A percentile compares a stretch with the other conserved stretches of the same genome.
Conservation (phyloP, 176 grass and related monocot species). For the Triticum monococcum region DNA sequence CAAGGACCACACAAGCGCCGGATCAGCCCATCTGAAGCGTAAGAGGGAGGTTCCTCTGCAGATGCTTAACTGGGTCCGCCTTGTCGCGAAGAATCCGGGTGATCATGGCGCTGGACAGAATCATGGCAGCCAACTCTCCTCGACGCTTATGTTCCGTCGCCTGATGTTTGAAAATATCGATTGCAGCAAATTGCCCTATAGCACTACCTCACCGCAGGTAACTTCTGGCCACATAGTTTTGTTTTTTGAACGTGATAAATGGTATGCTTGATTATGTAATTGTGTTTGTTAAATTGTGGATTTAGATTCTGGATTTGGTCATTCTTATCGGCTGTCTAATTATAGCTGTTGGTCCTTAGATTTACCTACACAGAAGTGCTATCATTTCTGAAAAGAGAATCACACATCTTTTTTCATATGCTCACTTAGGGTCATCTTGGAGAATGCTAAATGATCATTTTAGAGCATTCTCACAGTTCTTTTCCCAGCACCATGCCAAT, state of each 20-base stretch:
- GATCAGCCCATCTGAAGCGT: slow-evolving; percentile 28
- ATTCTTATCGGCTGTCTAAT: neutral
- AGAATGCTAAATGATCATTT: neutral
- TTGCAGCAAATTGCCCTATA: neutral
- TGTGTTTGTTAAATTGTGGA: neutral
- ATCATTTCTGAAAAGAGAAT: neutral
- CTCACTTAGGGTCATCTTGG: neutral
- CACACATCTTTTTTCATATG: neutral
- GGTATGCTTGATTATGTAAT: slow-evolving; percentile 1
- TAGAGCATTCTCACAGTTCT: neutral
- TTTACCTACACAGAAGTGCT: neutral
- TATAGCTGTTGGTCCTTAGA: neutral
- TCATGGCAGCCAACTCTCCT: neutral
- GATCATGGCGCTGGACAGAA: neutral
- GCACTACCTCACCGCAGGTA: slow-evolving; percentile 20
- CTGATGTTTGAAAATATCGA: slow-evolving; percentile 28
- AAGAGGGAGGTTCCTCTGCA: slow-evolving; percentile 24
- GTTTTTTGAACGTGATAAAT: neutral
- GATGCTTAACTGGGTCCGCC: slow-evolving; percentile 39
- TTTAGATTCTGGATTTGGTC: neutral
- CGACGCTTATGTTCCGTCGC: neutral
- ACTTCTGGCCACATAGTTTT: neutral
- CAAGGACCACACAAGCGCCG: neutral
- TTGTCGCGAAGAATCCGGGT: slow-evolving; percentile 35
- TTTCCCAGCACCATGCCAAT: neutral